Evolutionary conservation across 1,284 basidiomycete species (phyloP).

Genomic region (Sphaerobolus stellatus): DNA sequence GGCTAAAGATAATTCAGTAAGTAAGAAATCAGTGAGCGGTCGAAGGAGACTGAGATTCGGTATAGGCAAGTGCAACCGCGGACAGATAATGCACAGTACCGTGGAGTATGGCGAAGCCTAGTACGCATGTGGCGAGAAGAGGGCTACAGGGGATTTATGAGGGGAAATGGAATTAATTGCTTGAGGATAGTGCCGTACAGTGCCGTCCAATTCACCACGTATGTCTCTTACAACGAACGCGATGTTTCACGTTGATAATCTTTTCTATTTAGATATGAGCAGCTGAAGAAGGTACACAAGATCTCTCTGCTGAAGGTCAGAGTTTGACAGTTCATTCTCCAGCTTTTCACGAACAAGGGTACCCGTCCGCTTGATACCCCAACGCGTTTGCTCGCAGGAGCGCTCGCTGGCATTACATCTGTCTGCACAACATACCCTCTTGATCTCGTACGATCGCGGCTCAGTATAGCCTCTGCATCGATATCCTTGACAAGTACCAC

Average conservation of each 20-base stretch:
- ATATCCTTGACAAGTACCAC: conserved; percentile 38
- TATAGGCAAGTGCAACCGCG: conserved; percentile 77
- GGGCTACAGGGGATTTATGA: conserved; percentile 89
- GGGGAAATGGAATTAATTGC: conserved; percentile 92
- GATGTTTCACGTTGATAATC: background rate
- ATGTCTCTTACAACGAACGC: conserved; percentile 19
- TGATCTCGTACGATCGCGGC: conserved; percentile 88
- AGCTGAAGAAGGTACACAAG: conserved; percentile 74
- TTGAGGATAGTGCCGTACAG: conserved; percentile 68
- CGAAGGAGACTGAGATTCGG: conserved; percentile 10
- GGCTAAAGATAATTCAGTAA: conserved; percentile 94
- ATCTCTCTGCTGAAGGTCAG: background rate
- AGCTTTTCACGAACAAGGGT: conserved; percentile 72
- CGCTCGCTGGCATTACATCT: conserved; percentile 87
- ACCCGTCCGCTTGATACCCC: conserved; percentile 78
- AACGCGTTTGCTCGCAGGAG: conserved; percentile 79
- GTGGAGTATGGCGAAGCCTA: conserved; percentile 79
- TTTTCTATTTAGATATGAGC: conserved; percentile 54
- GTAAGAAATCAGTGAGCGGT: conserved; percentile 29
- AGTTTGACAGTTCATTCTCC: conserved; percentile 11
- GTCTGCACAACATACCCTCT: conserved; percentile 92
- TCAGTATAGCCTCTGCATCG: conserved; percentile 88
- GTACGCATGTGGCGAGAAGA: conserved; percentile 91
- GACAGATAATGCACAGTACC: conserved; percentile 65
- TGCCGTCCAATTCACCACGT: conserved; percentile 90